Evolutionary conservation across 805 yeast species (phyloP).

Genomic region (Kurtzmaniella cleridarum): DNA sequence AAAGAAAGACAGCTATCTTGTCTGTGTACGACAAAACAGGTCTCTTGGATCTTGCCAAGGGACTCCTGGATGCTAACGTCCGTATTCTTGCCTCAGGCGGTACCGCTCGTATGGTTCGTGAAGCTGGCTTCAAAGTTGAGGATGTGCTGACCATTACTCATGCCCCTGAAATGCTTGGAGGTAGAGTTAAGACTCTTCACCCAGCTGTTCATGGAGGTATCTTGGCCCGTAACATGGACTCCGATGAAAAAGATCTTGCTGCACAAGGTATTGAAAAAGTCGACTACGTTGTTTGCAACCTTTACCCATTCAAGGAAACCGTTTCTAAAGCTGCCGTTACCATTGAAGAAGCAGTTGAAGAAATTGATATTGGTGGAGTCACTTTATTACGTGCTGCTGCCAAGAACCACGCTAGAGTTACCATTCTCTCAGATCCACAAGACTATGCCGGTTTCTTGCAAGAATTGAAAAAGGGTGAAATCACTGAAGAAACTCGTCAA

Average conservation of each 20-base stretch:
- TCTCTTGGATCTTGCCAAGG: constrained; percentile 91
- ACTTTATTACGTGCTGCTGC: constrained; percentile 98
- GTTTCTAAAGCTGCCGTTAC: constrained; percentile 94
- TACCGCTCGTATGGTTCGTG: constrained; percentile 89
- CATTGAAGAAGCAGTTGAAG: constrained; percentile 96
- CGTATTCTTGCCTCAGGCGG: constrained; percentile 97
- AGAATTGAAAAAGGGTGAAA: constrained; percentile 71
- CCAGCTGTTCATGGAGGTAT: constrained; percentile 99
- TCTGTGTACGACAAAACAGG: constrained; percentile 99
- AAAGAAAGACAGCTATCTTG: constrained; percentile 82
- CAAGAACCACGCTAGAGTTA: constrained; percentile 94
- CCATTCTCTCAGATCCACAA: constrained; percentile 89
- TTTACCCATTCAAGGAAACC: constrained; percentile 97
- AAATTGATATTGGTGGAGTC: constrained; percentile 96
- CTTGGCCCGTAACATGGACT: constrained; percentile 86
- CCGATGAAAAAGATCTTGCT: constrained; percentile 83
- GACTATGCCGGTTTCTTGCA: constrained; percentile 85
- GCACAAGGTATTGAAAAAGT: constrained; percentile 93
- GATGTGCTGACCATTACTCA: constrained; percentile 94
- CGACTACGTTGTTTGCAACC: constrained; percentile 94
- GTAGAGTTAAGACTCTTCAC: constrained; percentile 96
- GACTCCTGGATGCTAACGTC: constrained; percentile 81
- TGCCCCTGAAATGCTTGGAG: constrained; percentile 98
- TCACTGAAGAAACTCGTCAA: constrained; percentile 71
- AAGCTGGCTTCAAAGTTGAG: constrained; percentile 96